Evolutionary conservation across 768 basidiomycete genomes (phyloP).

Genomic region (Russula dissimulans): DNA sequence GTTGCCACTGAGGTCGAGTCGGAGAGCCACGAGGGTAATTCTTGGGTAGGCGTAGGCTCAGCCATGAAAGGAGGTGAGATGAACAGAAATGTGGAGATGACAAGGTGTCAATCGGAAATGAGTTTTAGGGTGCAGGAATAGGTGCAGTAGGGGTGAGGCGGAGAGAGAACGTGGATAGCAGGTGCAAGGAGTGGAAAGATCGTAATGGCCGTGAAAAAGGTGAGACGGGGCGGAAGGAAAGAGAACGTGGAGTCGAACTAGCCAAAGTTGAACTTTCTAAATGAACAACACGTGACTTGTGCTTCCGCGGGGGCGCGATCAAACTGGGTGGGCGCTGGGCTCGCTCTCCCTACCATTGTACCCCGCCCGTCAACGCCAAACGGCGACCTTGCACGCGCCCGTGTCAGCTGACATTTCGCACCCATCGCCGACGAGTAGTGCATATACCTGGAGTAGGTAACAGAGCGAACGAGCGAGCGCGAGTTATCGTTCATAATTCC

Average conservation of each 20-base stretch:
- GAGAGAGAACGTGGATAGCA: constrained; percentile 15
- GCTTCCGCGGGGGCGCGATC: no score
- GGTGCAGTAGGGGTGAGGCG: constrained; percentile 3
- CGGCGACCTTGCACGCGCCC: no score
- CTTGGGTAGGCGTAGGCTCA: constrained; percentile 53
- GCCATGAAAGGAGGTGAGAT: constrained; percentile 34
- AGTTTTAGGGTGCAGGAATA: constrained; percentile 17
- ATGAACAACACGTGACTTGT: neutral
- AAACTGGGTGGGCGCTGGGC: no score
- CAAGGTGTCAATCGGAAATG: constrained; percentile 6
- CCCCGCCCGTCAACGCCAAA: no score
- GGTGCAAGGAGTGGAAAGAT: neutral
- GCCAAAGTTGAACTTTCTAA: neutral
- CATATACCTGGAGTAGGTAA: no score
- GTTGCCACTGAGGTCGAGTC: constrained; percentile 44
- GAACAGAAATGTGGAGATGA: neutral
- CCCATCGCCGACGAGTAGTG: no score
- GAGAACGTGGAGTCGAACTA: neutral
- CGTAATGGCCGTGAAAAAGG: no score
- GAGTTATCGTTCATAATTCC: no score
- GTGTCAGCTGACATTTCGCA: no score
- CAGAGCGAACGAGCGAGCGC: no score
- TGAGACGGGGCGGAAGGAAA: neutral
- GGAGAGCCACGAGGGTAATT: constrained; percentile 66
- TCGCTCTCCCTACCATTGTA: no score